These are phyloP conservation scores for Thielaviopsis musarum DNA, from an alignment of 2,329 filamentous ascomycete species.

Conservation along the genomic window DNA sequence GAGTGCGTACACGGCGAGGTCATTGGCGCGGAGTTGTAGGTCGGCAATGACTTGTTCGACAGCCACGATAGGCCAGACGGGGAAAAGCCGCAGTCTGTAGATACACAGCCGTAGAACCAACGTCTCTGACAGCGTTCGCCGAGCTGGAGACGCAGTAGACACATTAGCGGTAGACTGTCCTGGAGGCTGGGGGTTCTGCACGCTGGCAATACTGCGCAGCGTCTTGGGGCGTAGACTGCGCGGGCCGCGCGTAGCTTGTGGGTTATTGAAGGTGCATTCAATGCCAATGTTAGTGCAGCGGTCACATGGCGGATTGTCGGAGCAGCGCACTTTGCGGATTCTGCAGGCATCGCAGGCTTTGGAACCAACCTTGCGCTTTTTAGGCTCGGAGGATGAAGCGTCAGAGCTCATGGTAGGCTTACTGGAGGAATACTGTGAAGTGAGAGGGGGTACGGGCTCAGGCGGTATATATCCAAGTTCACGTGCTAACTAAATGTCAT, in stretches of 20 bases:
- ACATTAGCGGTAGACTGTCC: not conserved
- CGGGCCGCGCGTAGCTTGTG: conserved; percentile 28
- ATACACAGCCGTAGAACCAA: conserved; percentile 20
- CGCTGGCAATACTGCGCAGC: conserved; percentile 23
- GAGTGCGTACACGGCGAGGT: conserved; percentile 23
- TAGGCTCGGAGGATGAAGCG: not conserved
- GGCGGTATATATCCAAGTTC: not conserved
- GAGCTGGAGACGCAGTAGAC: not conserved
- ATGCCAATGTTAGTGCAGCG: conserved; percentile 28
- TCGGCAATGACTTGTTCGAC: conserved; percentile 25
- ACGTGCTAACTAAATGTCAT: not conserved
- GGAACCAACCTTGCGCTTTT: conserved; percentile 9
- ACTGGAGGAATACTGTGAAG: not conserved
- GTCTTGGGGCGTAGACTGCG: conserved; percentile 28
- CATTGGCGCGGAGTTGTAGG: conserved; percentile 20
- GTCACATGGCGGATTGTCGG: conserved; percentile 28
- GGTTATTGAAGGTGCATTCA: conserved; percentile 32
- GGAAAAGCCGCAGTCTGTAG: conserved; percentile 32
- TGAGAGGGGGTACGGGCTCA: not conserved
- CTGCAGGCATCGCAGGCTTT: conserved; percentile 34
- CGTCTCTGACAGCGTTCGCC: not conserved
- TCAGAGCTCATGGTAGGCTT: not conserved
- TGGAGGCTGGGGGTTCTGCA: not conserved
- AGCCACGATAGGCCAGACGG: conserved; percentile 34
- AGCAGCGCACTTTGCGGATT: conserved; percentile 34